Base-by-base conservation (phyloP, 192 early-diverging fungal genomes). In the Podila horticola region DNA sequence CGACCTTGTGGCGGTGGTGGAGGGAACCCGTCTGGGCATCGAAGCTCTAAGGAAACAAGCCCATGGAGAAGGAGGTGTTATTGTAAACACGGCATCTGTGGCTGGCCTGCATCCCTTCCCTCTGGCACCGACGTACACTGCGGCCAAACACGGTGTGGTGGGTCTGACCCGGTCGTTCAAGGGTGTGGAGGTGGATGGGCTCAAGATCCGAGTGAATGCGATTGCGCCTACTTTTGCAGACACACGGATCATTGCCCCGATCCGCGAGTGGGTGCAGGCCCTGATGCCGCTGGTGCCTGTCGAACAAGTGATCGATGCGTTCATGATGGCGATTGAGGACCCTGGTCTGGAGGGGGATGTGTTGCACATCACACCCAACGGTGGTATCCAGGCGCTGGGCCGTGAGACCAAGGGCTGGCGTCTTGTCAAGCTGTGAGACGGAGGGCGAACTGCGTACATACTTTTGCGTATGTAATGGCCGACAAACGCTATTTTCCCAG, bases 81-180 rank as follows among this genome's bases (percentile, higher is more conserved):
- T 93, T 12, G 81, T 95, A 45, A 96, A 94, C 71, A 92, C 90
- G 0, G 91, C 94, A 2, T 93, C 92, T 11, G 85, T 93, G 63
- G 92, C 92, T 52, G 94, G 91, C 1, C 84, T 91, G 30, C 83
- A 84, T 59, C 87, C 88, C 3, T 57, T 82, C 17, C 72, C 85
- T n/a, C 76, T 79, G 31, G 87, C 90, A 50, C 93, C 93, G 2
- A 88, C 92, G 7, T 96, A 96, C 76, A 88, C 88, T 8, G 93
- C 93, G 0, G 90, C 92, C 29, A 95, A 95, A 84, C 90, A 86
- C 58, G 94, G 90, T 15, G 88, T 95, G 13, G 88, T 88, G 17
- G 87, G 88, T 45, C 90, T 94, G 51, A 90, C 90, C 1, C 79
- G 84, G 0, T 87, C 86, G n/a, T 75, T 84, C 2, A 86, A 86